Percentiles rank a stretch among this genome's conserved stretches.
These are phyloP conservation scores for Aspergillus ostianus DNA, from an alignment of 495 filamentous ascomycete species.

Conservation along the genomic window DNA sequence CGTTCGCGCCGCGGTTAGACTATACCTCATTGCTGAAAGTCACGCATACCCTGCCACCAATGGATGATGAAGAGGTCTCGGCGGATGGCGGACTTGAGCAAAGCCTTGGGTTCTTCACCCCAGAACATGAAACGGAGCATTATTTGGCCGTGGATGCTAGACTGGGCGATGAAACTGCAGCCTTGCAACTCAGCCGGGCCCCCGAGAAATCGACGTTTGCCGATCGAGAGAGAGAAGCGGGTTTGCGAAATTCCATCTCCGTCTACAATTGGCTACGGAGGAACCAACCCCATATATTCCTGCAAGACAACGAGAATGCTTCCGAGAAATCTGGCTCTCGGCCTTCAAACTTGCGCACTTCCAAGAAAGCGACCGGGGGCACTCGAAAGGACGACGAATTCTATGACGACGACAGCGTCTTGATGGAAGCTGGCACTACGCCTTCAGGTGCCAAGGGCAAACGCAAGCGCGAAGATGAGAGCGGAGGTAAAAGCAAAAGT, in stretches of 20 bases:
- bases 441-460: constrained; percentile 42
- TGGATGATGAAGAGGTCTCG: constrained; percentile 18
- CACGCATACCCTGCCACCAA: constrained; percentile 27
- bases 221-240: constrained; percentile 58
- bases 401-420: constrained; percentile 52
- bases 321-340: constrained; percentile 58
- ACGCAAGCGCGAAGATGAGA: constrained; percentile 66
- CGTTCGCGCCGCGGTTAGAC: constrained; percentile 36
- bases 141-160: constrained; percentile 67
- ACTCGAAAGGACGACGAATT: constrained; percentile 49
- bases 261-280: constrained; percentile 89
- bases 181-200: constrained; percentile 31
- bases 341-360: constrained; percentile 38
- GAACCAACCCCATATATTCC: constrained; percentile 78
- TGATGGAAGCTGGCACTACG: constrained; percentile 40
- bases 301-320: constrained; percentile 71
- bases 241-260: constrained; percentile 74
- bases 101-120: constrained; percentile 60
- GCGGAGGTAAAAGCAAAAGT: constrained; percentile 68
- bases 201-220: constrained; percentile 40
- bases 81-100: constrained; percentile 23
- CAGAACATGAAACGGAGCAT: constrained; percentile 79
- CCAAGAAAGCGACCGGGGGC: constrained; percentile 38
- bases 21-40: constrained; percentile 34
- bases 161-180: constrained; percentile 51